Conservation (phyloP, 1,284 basidiomycete genomes). For the Mycosarcoma mackinlayi region DNA sequence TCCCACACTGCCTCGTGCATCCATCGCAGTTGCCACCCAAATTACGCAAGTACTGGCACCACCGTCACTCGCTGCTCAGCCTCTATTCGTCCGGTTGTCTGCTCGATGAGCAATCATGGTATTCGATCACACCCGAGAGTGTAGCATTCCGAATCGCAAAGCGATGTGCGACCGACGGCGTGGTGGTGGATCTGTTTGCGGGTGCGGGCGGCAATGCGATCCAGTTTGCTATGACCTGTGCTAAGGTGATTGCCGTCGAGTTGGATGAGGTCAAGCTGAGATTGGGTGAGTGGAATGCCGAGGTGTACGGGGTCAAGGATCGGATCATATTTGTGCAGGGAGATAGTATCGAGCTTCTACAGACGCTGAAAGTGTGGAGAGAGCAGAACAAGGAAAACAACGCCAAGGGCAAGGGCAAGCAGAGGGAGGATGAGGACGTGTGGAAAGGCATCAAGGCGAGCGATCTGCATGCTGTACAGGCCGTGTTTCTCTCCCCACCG, state of each 20-base stretch:
- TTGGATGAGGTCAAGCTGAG: slow-evolving; percentile 83
- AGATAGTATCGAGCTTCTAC: slow-evolving; percentile 84
- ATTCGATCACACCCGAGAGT: slow-evolving; percentile 91
- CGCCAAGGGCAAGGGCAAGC: slow-evolving; percentile 15
- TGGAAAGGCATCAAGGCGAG: slow-evolving; percentile 22
- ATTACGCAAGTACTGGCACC: slow-evolving; percentile 49
- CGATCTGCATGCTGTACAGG: slow-evolving; percentile 27
- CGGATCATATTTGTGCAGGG: slow-evolving; percentile 91
- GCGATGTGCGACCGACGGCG: slow-evolving; percentile 73
- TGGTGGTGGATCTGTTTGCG: slow-evolving; percentile 90
- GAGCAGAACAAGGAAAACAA: slow-evolving; percentile 1
- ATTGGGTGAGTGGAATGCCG: slow-evolving; percentile 86
- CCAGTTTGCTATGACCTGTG: slow-evolving; percentile 93
- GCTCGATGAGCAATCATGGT: slow-evolving; percentile 92
- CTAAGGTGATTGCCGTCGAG: slow-evolving; percentile 91
- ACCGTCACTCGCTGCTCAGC: slow-evolving; percentile 56
- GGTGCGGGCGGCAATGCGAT: slow-evolving; percentile 98
- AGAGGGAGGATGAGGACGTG: slow-evolving; percentile 51
- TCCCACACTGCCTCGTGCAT: slow-evolving; percentile 25
- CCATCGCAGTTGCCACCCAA: slow-evolving; percentile 16
- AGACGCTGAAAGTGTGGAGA: background rate
- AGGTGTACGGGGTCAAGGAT: slow-evolving; percentile 90
- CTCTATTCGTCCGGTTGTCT: slow-evolving; percentile 56
- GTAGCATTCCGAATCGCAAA: slow-evolving; percentile 92
- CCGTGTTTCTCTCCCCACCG: slow-evolving; percentile 58